phyloP scores from a whole-genome alignment of 140 eudicot species.

The Cichorium intybus region DNA sequence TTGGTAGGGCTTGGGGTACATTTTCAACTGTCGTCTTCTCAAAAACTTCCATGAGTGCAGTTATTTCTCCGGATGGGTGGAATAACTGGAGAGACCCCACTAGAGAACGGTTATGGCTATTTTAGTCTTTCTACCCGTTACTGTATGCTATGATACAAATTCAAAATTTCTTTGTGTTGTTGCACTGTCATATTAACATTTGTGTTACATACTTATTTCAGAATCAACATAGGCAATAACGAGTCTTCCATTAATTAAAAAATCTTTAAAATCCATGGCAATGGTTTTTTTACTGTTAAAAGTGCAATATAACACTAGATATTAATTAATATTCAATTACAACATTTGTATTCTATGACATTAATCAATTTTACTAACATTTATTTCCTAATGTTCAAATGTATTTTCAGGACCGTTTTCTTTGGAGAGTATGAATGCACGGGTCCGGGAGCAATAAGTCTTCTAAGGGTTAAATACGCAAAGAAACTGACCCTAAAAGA shows the following conservation, averaged over 20 bases:
- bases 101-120: conserved; percentile 44
- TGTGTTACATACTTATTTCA: too few species aligned
- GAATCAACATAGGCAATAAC: too few species aligned
- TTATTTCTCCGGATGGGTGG: conserved; percentile 81
- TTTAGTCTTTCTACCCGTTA: neutral
- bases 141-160: neutral
- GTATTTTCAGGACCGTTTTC: conserved; percentile 49
- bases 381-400: neutral
- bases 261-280: too few species aligned
- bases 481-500: conserved; percentile 48
- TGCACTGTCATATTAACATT: too few species aligned
- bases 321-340: too few species aligned
- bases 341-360: neutral
- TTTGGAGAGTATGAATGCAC: conserved; percentile 66
- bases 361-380: neutral
- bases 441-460: conserved; percentile 59
- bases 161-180: too few species aligned
- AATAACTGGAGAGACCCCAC: conserved; percentile 55
- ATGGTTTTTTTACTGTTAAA: too few species aligned
- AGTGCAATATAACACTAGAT: too few species aligned
- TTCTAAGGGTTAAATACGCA: conserved; percentile 41
- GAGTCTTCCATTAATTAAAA: too few species aligned
- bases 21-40: conserved; percentile 67
- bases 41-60: conserved; percentile 49
- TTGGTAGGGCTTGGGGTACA: conserved; percentile 90